phyloP scores from a whole-genome alignment of 2,329 filamentous ascomycete genomes.

The Neonectria neomacrospora region DNA sequence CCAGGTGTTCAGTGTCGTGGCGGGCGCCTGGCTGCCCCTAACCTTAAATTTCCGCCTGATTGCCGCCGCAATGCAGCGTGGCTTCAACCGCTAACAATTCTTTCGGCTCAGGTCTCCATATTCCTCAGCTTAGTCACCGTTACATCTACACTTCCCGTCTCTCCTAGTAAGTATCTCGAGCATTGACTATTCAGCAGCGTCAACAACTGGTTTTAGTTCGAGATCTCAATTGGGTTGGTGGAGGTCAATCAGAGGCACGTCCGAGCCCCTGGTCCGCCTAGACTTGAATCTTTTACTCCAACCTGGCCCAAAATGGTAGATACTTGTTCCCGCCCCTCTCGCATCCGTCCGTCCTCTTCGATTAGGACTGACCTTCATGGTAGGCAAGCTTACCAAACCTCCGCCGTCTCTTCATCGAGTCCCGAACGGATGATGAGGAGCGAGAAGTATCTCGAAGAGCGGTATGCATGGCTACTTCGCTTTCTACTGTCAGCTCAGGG shows the following conservation, averaged over 20 bases:
- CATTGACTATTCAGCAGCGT: constrained; percentile 18
- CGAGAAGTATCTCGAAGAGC: constrained; percentile 93
- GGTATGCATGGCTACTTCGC: constrained; percentile 57
- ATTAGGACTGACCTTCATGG: constrained; percentile 19
- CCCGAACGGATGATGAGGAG: constrained; percentile 91
- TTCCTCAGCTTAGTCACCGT: constrained; percentile 40
- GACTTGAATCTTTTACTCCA: background rate
- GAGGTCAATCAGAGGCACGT: background rate
- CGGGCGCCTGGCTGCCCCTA: constrained; percentile 26
- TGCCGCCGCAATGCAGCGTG: constrained; percentile 38
- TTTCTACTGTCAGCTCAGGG: background rate
- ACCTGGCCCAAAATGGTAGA: constrained; percentile 33
- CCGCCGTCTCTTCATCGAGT: constrained; percentile 95
- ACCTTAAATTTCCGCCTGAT: constrained; percentile 42
- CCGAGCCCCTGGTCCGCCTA: background rate
- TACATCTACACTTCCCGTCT: background rate
- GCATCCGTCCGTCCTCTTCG: constrained; percentile 1
- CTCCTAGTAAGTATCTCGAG: background rate
- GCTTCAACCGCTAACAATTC: constrained; percentile 43
- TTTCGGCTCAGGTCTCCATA: constrained; percentile 17
- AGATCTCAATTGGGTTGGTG: background rate
- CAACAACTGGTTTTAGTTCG: constrained; percentile 3
- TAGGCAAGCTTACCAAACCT: constrained; percentile 89
- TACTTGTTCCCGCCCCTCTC: background rate
- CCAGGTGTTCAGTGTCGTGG: constrained; percentile 17